Percentiles rank a stretch among this genome's conserved stretches.
These are phyloP conservation scores for Boletus rubescentipes DNA, from an alignment of 768 basidiomycete species.

Conservation along the genomic window DNA sequence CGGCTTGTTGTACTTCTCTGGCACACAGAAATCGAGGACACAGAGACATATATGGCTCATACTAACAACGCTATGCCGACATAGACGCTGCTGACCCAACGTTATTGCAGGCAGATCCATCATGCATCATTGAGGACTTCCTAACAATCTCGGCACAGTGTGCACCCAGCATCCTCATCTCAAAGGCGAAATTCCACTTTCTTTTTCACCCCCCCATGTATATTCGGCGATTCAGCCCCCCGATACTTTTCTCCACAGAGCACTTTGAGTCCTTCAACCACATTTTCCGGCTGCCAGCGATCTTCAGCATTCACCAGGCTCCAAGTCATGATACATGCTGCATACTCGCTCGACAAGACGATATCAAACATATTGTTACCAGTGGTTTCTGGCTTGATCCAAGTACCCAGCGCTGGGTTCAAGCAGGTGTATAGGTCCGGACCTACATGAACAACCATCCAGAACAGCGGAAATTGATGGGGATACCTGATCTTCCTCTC, in stretches of 20 bases:
- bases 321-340: too few species aligned
- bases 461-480: too few species aligned
- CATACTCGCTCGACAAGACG: too few species aligned
- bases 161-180: not conserved
- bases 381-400: too few species aligned
- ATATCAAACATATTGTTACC: too few species aligned
- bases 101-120: not conserved
- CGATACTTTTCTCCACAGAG: not conserved
- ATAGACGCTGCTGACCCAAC: too few species aligned
- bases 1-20: constrained; percentile 40
- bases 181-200: not conserved
- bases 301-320: too few species aligned
- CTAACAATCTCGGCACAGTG: not conserved
- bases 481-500: too few species aligned
- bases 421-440: too few species aligned
- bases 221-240: not conserved
- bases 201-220: not conserved
- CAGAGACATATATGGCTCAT: not conserved
- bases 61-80: too few species aligned
- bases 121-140: not conserved
- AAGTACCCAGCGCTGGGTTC: too few species aligned
- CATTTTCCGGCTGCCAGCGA: not conserved
- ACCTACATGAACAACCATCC: too few species aligned
- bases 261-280: not conserved
- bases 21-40: constrained; percentile 22